phyloP scores from a whole-genome alignment of 2,329 filamentous ascomycete genomes.

The Neoascochyta sp. region DNA sequence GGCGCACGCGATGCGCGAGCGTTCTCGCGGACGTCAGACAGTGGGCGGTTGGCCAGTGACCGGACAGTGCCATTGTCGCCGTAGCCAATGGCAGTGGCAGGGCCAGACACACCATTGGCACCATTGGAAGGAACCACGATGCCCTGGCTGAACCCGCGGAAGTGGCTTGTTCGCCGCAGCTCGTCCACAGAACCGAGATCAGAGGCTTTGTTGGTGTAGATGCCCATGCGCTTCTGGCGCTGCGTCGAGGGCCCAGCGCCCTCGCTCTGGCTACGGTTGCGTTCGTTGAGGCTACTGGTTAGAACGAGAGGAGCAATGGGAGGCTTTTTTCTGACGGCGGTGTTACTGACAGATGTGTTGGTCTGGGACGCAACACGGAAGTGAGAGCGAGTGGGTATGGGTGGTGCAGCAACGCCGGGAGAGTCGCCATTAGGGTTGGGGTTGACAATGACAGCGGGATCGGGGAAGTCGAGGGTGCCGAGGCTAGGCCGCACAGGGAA shows the following conservation, averaged over 20 bases:
- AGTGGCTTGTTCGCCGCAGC: slow-evolving; percentile 50
- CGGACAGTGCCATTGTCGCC: slow-evolving; percentile 35
- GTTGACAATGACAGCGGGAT: slow-evolving; percentile 61
- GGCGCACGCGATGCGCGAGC: slow-evolving; percentile 47
- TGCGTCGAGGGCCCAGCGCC: slow-evolving; percentile 51
- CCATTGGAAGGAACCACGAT: slow-evolving; percentile 42
- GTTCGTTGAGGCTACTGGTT: slow-evolving; percentile 62
- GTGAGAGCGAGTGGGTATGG: slow-evolving; percentile 77
- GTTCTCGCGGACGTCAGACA: slow-evolving; percentile 57
- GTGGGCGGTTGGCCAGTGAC: slow-evolving; percentile 44
- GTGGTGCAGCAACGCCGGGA: slow-evolving; percentile 53
- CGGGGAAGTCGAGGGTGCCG: slow-evolving; percentile 58
- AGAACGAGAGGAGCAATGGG: slow-evolving; percentile 68
- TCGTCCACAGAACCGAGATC: slow-evolving; percentile 55
- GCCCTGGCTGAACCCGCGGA: slow-evolving; percentile 57
- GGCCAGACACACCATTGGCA: slow-evolving; percentile 28
- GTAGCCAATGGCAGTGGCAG: slow-evolving; percentile 32
- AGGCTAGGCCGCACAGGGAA: slow-evolving; percentile 67
- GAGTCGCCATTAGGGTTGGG: slow-evolving; percentile 50
- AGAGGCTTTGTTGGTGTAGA: slow-evolving; percentile 55
- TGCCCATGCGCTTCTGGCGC: slow-evolving; percentile 58
- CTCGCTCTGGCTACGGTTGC: slow-evolving; percentile 62
- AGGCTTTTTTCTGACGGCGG: slow-evolving; percentile 60
- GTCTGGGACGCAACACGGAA: slow-evolving; percentile 71
- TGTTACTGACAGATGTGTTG: too few relatives aligned